Evolutionary conservation across 768 basidiomycete genomes (phyloP).

Genomic region (Hericium erinaceus): DNA sequence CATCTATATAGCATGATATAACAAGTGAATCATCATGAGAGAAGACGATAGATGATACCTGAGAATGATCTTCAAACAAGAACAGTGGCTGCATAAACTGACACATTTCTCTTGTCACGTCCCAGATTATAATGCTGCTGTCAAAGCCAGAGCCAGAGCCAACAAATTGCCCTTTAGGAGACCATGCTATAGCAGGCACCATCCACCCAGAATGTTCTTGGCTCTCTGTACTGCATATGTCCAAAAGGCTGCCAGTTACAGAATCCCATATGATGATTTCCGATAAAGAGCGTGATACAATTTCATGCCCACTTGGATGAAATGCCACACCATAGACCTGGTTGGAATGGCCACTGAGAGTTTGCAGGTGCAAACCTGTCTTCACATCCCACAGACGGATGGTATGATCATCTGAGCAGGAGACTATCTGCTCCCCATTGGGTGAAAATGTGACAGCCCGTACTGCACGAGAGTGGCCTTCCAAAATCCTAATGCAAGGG

Average conservation of each 20-base stretch:
- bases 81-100: background rate
- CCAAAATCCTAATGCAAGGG: background rate
- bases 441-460: background rate
- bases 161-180: background rate
- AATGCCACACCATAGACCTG: background rate
- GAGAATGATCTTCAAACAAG: background rate
- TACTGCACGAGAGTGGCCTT: background rate
- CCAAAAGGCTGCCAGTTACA: background rate
- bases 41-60: background rate
- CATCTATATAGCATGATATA: background rate
- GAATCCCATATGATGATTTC: background rate
- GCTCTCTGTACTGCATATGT: background rate
- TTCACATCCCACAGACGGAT: background rate
- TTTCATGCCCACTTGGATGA: background rate
- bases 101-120: background rate
- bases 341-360: background rate
- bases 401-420: background rate
- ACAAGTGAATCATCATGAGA: background rate
- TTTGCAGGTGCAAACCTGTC: background rate
- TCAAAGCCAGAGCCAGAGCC: background rate
- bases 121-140: background rate
- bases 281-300: background rate
- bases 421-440: background rate
- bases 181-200: background rate
- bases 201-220: background rate